Conservation (phyloP, 768 basidiomycete genomes). For the Basidioascus undulatus region DNA sequence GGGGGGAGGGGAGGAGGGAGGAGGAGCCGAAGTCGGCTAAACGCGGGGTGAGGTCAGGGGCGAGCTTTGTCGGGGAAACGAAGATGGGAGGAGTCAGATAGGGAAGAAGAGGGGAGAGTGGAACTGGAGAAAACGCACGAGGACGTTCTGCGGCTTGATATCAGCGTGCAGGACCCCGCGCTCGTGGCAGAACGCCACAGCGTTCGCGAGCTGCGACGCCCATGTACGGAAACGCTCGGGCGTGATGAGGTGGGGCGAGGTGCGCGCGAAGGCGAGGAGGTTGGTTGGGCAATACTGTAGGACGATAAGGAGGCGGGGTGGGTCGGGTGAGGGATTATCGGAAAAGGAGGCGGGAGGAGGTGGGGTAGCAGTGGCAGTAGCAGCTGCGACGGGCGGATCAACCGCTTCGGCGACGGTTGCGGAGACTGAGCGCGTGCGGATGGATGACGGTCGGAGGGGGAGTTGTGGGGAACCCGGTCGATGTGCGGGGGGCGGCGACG, state of each 20-base stretch:
- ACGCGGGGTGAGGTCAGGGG: conserved; percentile 15
- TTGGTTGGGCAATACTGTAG: conserved; percentile 12
- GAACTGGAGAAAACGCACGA: conserved; percentile 9
- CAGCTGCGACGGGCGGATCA: background rate
- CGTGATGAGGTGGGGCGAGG: conserved; percentile 8
- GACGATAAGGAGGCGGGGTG: conserved; percentile 10
- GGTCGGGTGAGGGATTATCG: background rate
- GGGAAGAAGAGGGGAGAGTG: background rate
- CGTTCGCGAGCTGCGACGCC: conserved; percentile 16
- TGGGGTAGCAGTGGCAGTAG: too few species aligned
- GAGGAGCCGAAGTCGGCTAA: conserved; percentile 24
- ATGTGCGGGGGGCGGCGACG: background rate
- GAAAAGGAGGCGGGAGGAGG: background rate
- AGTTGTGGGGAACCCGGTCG: background rate
- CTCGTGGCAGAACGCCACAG: conserved; percentile 18
- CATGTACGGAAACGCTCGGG: conserved; percentile 12
- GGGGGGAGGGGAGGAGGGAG: conserved; percentile 16
- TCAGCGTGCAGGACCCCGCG: conserved; percentile 23
- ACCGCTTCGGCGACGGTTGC: background rate
- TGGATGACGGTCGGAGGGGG: background rate
- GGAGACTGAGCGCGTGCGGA: background rate
- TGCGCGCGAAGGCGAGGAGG: conserved; percentile 8
- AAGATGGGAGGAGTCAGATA: background rate
- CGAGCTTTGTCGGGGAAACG: conserved; percentile 7
- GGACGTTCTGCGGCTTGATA: conserved; percentile 22